Conservation (phyloP, 768 basidiomycete genomes). For the Glaciozyma antarctica region DNA sequence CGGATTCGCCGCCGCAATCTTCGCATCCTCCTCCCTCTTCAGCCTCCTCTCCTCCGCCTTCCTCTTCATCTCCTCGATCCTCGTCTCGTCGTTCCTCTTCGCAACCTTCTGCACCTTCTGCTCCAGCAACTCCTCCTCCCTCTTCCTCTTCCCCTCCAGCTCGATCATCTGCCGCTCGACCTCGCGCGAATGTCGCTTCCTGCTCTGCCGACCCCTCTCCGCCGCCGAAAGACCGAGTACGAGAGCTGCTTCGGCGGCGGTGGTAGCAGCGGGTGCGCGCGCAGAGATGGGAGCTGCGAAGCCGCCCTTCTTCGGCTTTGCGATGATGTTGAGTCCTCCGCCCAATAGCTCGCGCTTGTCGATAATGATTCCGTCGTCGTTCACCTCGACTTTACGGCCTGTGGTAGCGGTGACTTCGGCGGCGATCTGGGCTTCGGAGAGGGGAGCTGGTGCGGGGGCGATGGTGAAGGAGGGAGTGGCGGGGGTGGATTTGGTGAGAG, state of each 20-base stretch:
- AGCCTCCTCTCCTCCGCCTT: conserved; percentile 53
- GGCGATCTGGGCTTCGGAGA: conserved; percentile 67
- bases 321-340: conserved; percentile 81
- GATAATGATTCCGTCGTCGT: conserved; percentile 94
- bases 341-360: conserved; percentile 86
- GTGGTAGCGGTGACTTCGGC: conserved; percentile 52
- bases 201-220: conserved; percentile 55
- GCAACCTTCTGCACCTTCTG: conserved; percentile 49
- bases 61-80: conserved; percentile 69
- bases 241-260: conserved; percentile 16
- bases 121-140: conserved; percentile 53
- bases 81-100: conserved; percentile 65
- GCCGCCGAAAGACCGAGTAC: conserved; percentile 9
- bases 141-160: conserved; percentile 54
- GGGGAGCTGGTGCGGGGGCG: conserved; percentile 27
- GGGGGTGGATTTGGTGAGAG: conserved; percentile 32
- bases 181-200: conserved; percentile 68
- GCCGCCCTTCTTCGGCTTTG: conserved; percentile 58
- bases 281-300: conserved; percentile 33
- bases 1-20: neutral
- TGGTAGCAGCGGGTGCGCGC: conserved; percentile 29
- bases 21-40: conserved; percentile 26
- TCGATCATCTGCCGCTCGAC: conserved; percentile 68
- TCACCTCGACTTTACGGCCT: conserved; percentile 81
- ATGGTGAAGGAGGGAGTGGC: conserved; percentile 32